Evolutionary conservation across 1,284 basidiomycete species (phyloP).

Genomic region (Ustilago trichophora): DNA sequence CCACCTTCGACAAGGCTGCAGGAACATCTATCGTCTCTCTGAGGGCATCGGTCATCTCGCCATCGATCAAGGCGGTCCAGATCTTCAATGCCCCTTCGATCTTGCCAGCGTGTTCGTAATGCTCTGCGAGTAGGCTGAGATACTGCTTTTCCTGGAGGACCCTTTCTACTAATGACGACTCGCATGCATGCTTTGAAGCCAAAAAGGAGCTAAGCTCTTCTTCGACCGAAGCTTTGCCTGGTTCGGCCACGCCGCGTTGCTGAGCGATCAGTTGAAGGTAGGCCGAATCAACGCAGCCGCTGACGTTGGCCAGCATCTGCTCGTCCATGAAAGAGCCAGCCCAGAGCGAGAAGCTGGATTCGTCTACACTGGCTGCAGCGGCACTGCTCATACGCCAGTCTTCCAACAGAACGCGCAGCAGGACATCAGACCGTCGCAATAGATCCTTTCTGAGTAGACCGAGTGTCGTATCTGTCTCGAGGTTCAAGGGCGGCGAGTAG

Average conservation of each 20-base stretch:
- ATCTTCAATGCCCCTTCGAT: conserved; percentile 35
- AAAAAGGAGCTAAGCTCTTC: conserved; percentile 29
- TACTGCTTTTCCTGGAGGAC: conserved; percentile 14
- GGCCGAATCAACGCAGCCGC: conserved; percentile 23
- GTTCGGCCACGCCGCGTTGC: not conserved
- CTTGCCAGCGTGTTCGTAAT: conserved; percentile 23
- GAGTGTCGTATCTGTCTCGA: conserved; percentile 26
- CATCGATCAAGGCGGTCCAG: conserved; percentile 47
- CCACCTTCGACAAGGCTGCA: conserved; percentile 26
- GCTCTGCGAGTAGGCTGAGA: conserved; percentile 23
- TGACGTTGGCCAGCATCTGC: conserved; percentile 29
- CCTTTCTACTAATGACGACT: conserved; percentile 18
- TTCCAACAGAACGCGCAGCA: conserved; percentile 36
- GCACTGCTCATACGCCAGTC: conserved; percentile 17
- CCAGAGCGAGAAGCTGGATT: not conserved
- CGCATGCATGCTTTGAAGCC: conserved; percentile 24
- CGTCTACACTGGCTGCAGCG: not conserved
- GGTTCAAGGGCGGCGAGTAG: conserved; percentile 47
- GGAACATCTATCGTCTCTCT: conserved; percentile 5
- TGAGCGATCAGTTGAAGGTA: conserved; percentile 24
- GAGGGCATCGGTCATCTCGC: conserved; percentile 24
- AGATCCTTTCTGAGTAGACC: conserved; percentile 3
- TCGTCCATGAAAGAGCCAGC: conserved; percentile 37
- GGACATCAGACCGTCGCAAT: conserved; percentile 19
- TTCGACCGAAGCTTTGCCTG: conserved; percentile 2